Percentiles rank a stretch among this genome's conserved stretches.
Conservation (phyloP, 257 asterid species). For the Thymus mandschuricus region DNA sequence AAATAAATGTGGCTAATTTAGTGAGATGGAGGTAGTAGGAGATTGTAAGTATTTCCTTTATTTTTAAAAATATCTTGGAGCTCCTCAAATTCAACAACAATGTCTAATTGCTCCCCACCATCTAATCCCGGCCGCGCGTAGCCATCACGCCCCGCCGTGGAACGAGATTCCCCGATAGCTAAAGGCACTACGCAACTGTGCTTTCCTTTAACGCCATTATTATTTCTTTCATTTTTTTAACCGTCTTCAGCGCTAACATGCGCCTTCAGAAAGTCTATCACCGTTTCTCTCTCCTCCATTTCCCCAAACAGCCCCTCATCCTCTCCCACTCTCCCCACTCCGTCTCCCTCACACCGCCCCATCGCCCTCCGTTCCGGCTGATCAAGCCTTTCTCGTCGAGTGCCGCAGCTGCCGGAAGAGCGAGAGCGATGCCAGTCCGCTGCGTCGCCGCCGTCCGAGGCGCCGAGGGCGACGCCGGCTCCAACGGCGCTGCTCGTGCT, state of each 20-base stretch:
- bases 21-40: no score
- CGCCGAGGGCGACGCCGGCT: conserved; percentile 54
- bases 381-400: conserved; percentile 31
- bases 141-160: conserved; percentile 36
- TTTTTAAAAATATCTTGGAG: not conserved
- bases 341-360: conserved; percentile 40
- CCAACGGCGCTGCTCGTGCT: conserved; percentile 45
- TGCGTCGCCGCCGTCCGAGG: conserved; percentile 48
- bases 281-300: conserved; percentile 46
- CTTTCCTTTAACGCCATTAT: conserved; percentile 37
- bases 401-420: conserved; percentile 27
- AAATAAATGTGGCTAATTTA: no score
- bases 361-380: conserved; percentile 28
- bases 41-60: no score
- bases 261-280: conserved; percentile 65
- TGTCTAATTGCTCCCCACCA: conserved; percentile 1
- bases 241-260: conserved; percentile 43
- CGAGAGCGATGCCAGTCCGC: conserved; percentile 47
- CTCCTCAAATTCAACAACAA: not conserved
- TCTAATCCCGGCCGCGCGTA: conserved; percentile 38
- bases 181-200: conserved; percentile 10
- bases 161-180: conserved; percentile 35
- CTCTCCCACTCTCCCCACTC: conserved; percentile 36
- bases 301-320: conserved; percentile 44
- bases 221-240: conserved; percentile 12